Base-by-base conservation (phyloP, 805 yeast species). In the Ogataea sp. region DNA sequence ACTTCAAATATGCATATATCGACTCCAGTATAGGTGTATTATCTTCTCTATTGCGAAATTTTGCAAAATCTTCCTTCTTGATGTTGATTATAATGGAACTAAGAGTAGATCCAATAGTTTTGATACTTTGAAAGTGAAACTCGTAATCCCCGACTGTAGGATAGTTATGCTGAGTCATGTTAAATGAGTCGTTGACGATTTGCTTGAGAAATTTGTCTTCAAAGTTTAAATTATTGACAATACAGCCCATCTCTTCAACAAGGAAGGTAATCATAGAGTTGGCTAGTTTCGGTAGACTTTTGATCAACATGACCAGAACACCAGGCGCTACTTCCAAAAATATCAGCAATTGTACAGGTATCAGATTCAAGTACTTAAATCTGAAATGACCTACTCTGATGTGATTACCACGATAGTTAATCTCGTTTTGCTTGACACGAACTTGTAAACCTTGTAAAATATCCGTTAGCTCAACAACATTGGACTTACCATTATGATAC, bases 351-450 rank as follows among this genome's bases (percentile, higher is more conserved):
- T 59, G 64, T 10, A 50, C 55, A 2, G 57, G 56, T 4, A 58
- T 38, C 1, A 53, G 38, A 15, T 47, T 49, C 16, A 53, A 47
- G 26, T 56, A 39, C 36, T 52, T 52, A 46, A 50, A 58, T 38
- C 62, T 45, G 30, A 59, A 50, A 40, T 55, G 56, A 1, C 64
- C 62, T 13, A 53, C 44, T 20, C 39, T 40, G 18, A 49, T 24
- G 6, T 35, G 29, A n/a, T 35, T 34, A 1, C 28, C 37, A 2
- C 35, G 29, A 16, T 29, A 42, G 11, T 42, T 42, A 8, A 50
- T 20, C 11, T 48, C 47, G 32, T 44, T 43, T 17, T 52, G 54
- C 35, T 53, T 55, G n/a, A 50, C 44, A 37, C 45, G 48, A 11
- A 55, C 40, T 31, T 51, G 51, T 14, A 59, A 27, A 28, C 47